A percentile compares a stretch with the other conserved stretches of the same genome.
Evolutionary conservation across 1,284 basidiomycete species (phyloP).

Genomic region (Fistulinella cinereoalba): DNA sequence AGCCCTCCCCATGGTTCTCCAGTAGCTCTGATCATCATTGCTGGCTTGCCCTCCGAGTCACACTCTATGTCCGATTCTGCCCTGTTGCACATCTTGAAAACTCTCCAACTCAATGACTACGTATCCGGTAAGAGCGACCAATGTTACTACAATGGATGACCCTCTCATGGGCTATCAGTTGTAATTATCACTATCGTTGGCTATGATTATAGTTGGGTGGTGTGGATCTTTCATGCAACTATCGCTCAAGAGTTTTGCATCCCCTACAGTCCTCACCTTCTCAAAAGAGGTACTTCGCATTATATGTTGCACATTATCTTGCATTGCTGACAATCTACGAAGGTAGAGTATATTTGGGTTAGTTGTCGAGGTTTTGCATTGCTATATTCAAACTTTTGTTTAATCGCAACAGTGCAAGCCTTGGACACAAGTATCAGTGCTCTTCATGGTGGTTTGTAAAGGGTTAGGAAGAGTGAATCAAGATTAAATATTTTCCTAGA

Average conservation of each 20-base stretch:
- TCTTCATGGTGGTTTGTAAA: not conserved
- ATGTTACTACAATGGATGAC: not conserved
- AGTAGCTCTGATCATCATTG: too few relatives aligned
- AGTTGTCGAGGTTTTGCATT: not conserved
- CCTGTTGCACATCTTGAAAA: not conserved
- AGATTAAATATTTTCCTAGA: not conserved
- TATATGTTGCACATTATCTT: not conserved
- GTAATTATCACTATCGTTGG: not conserved
- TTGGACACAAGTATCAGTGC: slow-evolving; percentile 1
- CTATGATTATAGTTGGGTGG: slow-evolving; percentile 5
- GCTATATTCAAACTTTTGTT: not conserved
- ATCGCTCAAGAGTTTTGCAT: too few relatives aligned
- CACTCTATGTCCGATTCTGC: too few relatives aligned
- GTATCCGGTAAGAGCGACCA: not conserved
- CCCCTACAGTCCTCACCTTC: slow-evolving; percentile 1
- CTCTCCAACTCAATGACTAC: not conserved
- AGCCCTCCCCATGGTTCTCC: too few relatives aligned
- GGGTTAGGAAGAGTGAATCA: not conserved
- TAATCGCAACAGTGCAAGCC: not conserved
- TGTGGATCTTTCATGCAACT: not conserved
- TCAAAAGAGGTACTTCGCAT: not conserved
- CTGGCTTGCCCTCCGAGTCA: too few relatives aligned
- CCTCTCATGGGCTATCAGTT: too few relatives aligned
- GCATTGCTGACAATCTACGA: not conserved
- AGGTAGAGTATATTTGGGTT: slow-evolving; percentile 8